Base-by-base conservation (phyloP, 1,284 basidiomycete species). In the Chiua sp. region DNA sequence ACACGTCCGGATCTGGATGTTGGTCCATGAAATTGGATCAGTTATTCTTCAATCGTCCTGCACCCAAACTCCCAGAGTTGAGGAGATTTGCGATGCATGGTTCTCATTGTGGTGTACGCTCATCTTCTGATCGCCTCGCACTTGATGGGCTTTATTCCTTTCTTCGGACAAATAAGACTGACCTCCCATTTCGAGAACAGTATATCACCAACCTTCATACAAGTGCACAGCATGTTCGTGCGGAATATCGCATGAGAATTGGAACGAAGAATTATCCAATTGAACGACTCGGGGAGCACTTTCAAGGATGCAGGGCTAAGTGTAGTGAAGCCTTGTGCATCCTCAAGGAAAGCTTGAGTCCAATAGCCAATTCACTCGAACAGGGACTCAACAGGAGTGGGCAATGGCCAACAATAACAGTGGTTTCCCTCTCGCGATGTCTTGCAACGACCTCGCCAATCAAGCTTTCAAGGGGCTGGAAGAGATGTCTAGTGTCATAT, bases 331-430 rank as follows among this genome's bases (percentile, higher is more conserved):
- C 20, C 15, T 16, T 61, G 13, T 4, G 5, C 5, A 23, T 12
- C 12, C 18, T 62, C 7, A 32, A n/a, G 33, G 1, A 23, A 11
- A n/a, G 20, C 4, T 18, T 62, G 8, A n/a, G 57, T 13, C 47
- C 56, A 30, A 33, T 10, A 4, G 20, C 1, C 12, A 16, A 37
- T 48, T 28, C 32, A 1, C 5, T n/a, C 3, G 57, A 50, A 6
- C 51, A 58, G 18, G 37, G 44, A 0, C 50, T 58, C 15, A 1
- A 26, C 10, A 51, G 6, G 28, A 23, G 33, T n/a, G n/a, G 48
- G 30, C 57, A 48, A 7, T 73, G 69, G 72, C 72, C 70, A 8
- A 66, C 55, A 15, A 58, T 73, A 12, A 72, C 72, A 0, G 55
- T 55, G 3, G 61, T 64, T 47, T 56, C 63, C 1, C 59, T 79